Conservation (phyloP, 345 rosid species). For the Gossypium thurberi region DNA sequence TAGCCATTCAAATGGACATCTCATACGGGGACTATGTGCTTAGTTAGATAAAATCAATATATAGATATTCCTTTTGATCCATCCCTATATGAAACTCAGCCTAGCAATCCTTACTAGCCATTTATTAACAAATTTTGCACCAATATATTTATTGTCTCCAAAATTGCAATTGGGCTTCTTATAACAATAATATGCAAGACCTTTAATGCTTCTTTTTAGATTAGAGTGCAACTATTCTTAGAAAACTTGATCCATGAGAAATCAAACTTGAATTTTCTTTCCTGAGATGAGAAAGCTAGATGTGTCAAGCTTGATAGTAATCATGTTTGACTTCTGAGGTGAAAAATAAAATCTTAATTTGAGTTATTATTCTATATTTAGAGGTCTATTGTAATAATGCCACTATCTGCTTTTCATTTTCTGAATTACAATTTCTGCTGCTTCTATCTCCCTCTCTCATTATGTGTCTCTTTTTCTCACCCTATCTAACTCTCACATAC, state of each 20-base stretch:
- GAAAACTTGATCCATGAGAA: background rate
- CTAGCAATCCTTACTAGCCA: background rate
- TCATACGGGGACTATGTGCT: background rate
- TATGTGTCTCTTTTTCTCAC: background rate
- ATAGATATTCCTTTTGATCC: background rate
- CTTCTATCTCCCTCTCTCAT: background rate
- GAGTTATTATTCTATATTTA: background rate
- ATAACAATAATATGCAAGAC: background rate
- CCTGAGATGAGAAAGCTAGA: background rate
- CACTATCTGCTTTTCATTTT: background rate
- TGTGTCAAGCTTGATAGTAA: constrained; percentile 3
- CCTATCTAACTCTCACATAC: background rate
- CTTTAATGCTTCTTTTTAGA: background rate
- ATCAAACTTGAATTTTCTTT: background rate
- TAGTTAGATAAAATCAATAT: background rate
- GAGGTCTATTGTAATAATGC: background rate
- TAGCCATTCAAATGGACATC: background rate
- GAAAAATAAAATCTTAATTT: background rate
- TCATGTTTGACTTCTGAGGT: background rate
- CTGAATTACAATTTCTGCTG: background rate
- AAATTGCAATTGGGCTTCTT: background rate
- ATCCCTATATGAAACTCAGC: background rate
- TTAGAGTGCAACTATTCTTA: background rate
- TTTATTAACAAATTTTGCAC: background rate
- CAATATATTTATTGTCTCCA: background rate